Base-by-base conservation (phyloP, 2,329 filamentous ascomycete species). In the Sporothrix curviconia region DNA sequence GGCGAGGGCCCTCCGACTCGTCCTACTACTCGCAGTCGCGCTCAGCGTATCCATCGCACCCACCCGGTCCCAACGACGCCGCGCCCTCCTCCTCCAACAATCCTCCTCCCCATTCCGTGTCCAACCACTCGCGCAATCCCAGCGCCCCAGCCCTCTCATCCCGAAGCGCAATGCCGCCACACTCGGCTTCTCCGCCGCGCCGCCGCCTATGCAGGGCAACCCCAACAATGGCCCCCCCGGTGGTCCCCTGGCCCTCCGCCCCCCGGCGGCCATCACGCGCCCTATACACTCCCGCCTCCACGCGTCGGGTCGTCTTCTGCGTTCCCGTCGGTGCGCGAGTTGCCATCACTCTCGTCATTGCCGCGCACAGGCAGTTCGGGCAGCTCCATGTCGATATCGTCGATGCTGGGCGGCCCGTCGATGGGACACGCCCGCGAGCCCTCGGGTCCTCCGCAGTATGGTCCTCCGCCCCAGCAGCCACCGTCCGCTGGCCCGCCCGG, bases 331-430 rank as follows among this genome's bases (percentile, higher is more conserved):
- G 71, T 78, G 36, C 80, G 83, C 59, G 77, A 81, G 57, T 69
- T 81, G 14, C 78, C 80, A 1, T 76, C 80, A 1, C 71, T 84
- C 12, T 71, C 74, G 28, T 72, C 78, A 12, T 69, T 83, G 19
- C 68, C 76, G 25, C 73, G 80, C 59, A 71, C 77, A 3, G 75
- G 72, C 24, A 74, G 71, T 56, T 72, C 72, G 0, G 75, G 76
- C 43, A 81, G 78, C 66, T 79, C 78, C 66, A 84, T 84, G 81
- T 83, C 81, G 19, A 83, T 84, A 68, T 82, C 79, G 1, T 78
- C 80, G 6, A 82, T 84, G 79, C 70, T 84, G 6, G 80, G 80
- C 17, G 79, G 78, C 0, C 77, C 78, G 49, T 25, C 54, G 6
- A 68, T 68, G 4, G 68, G 67, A 4, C 69, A 69, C 40, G 68